Base-by-base conservation (phyloP, 1,284 basidiomycete species). In the Tilletia setariae region DNA sequence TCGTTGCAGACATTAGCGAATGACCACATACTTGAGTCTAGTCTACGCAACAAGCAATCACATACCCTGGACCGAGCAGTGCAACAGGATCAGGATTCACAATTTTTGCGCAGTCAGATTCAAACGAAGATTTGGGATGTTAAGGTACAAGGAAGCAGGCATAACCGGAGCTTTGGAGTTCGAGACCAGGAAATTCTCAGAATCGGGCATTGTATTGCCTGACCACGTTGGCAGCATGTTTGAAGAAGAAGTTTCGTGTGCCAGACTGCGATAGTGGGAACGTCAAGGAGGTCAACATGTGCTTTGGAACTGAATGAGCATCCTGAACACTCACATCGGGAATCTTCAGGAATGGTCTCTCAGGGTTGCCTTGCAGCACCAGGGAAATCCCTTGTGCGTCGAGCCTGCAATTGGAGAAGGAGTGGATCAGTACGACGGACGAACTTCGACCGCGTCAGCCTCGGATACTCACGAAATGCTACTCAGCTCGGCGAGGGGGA, bases 401-500 rank as follows among this genome's bases (percentile, higher is more conserved):
- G 53, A 82, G 66, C 25, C 61, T 62, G 43, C 2, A 49, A 43
- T 3, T 3, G n/a, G 8, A 19, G 44, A 64, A 44, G 19, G 61
- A 2, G 28, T 30, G 23, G 2, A 15, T 35, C 32, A 28, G 32
- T 9, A 23, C 25, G 2, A 21, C 13, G 30, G 11, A 21, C 32
- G 19, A 53, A 4, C 46, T 19, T 44, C 43, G 56, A 19, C 8
- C 56, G 8, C 19, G 56, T 13, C 28, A 30, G 6, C 13, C 13
- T 28, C 2, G 16, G 64, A 19, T 13, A 66, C 70, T 68, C 68
- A 71, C 66, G 90, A 91, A 61, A 98, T 89, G 35, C 91, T 92
- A 80, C 91, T 90, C 2, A 98, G 88, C 74, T 93, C 90, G 21
- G 88, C 88, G 77, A 98, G 90, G 0, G 92, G 89, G 21, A 98